Evolutionary conservation across 257 asterid genomes (phyloP).

Genomic region (Parsonsia alboflavescens): DNA sequence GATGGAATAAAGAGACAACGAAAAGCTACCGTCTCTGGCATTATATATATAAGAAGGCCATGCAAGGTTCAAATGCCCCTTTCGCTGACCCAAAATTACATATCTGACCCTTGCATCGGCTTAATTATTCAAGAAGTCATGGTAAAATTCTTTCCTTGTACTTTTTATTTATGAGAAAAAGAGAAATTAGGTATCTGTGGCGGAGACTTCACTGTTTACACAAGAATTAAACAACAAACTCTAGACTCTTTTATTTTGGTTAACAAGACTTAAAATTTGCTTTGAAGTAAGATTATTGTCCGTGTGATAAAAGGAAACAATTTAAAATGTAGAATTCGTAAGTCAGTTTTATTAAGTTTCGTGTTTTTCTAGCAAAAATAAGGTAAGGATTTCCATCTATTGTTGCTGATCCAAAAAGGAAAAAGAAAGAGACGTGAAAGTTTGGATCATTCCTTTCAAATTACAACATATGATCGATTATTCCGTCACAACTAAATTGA

Average conservation of each 20-base stretch:
- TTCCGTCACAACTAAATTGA: not conserved
- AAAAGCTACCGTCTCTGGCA: slow-evolving; percentile 43
- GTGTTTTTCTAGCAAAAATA: not conserved
- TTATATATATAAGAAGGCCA: slow-evolving; percentile 19
- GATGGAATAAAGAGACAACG: slow-evolving; percentile 45
- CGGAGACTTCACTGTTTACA: not conserved
- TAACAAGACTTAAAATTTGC: not conserved
- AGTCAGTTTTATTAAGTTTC: not conserved
- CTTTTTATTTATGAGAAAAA: not conserved
- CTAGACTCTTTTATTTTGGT: not conserved
- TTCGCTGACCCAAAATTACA: slow-evolving; percentile 31
- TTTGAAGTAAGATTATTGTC: not conserved
- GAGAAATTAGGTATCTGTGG: not conserved
- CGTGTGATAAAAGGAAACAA: not conserved
- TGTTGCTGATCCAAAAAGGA: no score
- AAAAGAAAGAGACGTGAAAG: not conserved
- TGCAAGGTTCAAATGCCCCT: slow-evolving; percentile 58
- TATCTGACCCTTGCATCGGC: slow-evolving; percentile 15
- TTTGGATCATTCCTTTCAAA: not conserved
- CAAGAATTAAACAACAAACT: no score
- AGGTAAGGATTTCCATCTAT: not conserved
- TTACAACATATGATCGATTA: not conserved
- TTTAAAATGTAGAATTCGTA: not conserved
- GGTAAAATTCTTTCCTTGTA: not conserved
- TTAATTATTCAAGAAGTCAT: not conserved